Conservation (phyloP, 495 filamentous ascomycete species). For the Trichodelitschia bisporula region DNA sequence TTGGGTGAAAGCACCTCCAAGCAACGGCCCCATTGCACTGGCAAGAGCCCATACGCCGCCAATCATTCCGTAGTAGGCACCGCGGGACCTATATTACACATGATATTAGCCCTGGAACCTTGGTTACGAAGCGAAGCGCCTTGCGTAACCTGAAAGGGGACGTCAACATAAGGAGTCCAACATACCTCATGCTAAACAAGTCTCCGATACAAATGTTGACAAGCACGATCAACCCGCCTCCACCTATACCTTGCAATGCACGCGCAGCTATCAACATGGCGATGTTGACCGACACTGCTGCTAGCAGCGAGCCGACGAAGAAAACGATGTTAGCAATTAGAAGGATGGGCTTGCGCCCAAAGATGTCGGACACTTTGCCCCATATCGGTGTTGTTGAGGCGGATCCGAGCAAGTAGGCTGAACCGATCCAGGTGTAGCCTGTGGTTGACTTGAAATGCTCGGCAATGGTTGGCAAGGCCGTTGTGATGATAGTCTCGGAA, state of each 20-base stretch:
- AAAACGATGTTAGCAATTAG: constrained; percentile 49
- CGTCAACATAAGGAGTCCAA: neutral
- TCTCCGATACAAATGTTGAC: constrained; percentile 68
- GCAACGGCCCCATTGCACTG: constrained; percentile 16
- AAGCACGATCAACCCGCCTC: constrained; percentile 56
- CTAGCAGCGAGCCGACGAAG: constrained; percentile 49
- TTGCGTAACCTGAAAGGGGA: neutral
- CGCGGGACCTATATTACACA: constrained; percentile 5
- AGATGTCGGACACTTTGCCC: constrained; percentile 75
- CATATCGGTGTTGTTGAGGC: constrained; percentile 45
- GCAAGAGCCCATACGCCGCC: constrained; percentile 20
- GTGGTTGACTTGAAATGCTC: constrained; percentile 19
- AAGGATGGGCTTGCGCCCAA: constrained; percentile 60
- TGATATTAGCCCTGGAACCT: neutral
- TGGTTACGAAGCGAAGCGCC: neutral
- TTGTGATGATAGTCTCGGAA: constrained; percentile 21
- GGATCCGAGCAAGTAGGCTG: constrained; percentile 33
- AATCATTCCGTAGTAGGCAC: constrained; percentile 18
- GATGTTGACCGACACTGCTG: constrained; percentile 39
- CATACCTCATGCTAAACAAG: constrained; percentile 42
- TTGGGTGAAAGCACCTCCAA: constrained; percentile 19
- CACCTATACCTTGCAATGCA: constrained; percentile 63
- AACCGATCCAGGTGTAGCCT: constrained; percentile 30
- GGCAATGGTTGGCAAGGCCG: constrained; percentile 24
- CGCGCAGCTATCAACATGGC: constrained; percentile 52